A percentile compares a stretch with the other conserved stretches of the same genome.
Evolutionary conservation across 768 basidiomycete genomes (phyloP).

Genomic region (Leccinum barrowsii): DNA sequence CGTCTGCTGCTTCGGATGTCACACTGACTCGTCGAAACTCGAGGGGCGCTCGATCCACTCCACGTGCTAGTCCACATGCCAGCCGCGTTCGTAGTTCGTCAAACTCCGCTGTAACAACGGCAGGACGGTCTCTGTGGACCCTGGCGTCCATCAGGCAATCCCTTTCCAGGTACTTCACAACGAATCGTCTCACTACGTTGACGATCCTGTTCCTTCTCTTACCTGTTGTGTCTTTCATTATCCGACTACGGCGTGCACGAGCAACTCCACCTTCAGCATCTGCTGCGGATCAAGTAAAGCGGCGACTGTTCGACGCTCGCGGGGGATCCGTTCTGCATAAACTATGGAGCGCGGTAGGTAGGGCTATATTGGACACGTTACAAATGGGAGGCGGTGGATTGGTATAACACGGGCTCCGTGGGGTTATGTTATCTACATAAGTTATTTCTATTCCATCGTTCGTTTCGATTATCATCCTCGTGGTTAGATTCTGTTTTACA

Average conservation of each 20-base stretch:
- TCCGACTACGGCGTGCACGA: conserved; percentile 49
- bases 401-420: conserved; percentile 38
- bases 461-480: neutral
- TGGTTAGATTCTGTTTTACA: neutral
- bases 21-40: conserved; percentile 21
- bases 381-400: conserved; percentile 76
- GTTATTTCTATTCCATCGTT: conserved; percentile 11
- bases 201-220: conserved; percentile 38
- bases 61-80: conserved; percentile 12
- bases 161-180: conserved; percentile 45
- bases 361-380: conserved; percentile 61
- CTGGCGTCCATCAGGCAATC: conserved; percentile 47
- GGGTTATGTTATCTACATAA: neutral
- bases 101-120: conserved; percentile 9
- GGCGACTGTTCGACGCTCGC: conserved; percentile 45
- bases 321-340: conserved; percentile 33
- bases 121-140: conserved; percentile 18
- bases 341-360: conserved; percentile 51
- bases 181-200: conserved; percentile 47
- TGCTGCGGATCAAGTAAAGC: conserved; percentile 56
- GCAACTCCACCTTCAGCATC: conserved; percentile 21
- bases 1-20: conserved; percentile 22
- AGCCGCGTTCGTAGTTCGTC: conserved; percentile 14
- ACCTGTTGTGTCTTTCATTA: conserved; percentile 42
- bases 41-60: conserved; percentile 6